Conservation (phyloP, 2,329 filamentous ascomycete species). For the Colletotrichum sp. region DNA sequence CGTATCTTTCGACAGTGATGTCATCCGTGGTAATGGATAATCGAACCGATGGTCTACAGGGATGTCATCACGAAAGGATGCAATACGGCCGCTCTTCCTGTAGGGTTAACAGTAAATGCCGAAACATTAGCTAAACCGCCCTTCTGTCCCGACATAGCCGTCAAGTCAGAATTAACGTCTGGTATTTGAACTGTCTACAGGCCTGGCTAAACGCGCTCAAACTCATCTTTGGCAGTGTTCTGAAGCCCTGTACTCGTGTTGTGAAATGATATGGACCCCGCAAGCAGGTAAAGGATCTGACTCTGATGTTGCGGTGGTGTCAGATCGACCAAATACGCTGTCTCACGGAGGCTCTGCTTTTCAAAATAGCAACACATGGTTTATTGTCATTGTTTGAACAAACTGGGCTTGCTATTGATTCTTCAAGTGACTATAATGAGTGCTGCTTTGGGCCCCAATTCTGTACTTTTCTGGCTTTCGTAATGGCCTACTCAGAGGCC, state of each 20-base stretch:
- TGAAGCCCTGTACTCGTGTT: neutral
- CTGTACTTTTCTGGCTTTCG: neutral
- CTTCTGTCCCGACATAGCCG: neutral
- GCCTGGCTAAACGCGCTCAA: too few relatives aligned
- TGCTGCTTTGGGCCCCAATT: neutral
- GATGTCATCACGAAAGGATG: neutral
- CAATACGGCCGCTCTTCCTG: neutral
- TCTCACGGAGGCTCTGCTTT: neutral
- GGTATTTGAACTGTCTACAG: too few relatives aligned
- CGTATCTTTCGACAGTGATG: neutral
- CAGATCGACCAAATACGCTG: neutral
- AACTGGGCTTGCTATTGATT: neutral
- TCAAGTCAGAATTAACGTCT: neutral
- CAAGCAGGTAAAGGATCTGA: neutral
- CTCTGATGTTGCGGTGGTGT: neutral
- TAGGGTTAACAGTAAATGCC: neutral
- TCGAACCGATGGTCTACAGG: neutral
- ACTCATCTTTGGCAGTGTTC: too few relatives aligned
- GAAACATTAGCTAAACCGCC: neutral
- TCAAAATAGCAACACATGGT: neutral
- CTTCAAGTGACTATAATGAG: neutral
- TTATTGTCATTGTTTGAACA: neutral
- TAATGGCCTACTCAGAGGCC: neutral
- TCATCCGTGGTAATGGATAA: neutral
- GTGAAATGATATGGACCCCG: neutral